A percentile compares a stretch with the other conserved stretches of the same genome.
These are phyloP conservation scores for Suillus lakei DNA, from an alignment of 768 basidiomycete species.

Conservation along the genomic window DNA sequence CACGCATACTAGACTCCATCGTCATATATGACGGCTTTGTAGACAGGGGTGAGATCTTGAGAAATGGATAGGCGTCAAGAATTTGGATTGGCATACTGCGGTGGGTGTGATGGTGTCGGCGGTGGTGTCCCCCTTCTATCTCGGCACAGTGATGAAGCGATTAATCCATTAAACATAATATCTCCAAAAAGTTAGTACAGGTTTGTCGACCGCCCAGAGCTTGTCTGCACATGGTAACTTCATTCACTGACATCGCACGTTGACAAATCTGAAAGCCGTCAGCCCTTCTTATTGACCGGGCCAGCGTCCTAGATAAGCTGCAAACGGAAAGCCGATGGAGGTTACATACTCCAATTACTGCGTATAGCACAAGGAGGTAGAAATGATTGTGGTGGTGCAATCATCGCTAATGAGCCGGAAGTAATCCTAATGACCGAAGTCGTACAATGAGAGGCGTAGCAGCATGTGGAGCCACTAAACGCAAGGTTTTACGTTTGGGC, in stretches of 20 bases:
- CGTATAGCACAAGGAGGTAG: neutral
- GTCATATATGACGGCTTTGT: neutral
- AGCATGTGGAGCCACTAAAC: neutral
- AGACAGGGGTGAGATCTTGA: neutral
- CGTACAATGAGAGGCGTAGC: neutral
- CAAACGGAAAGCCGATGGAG: neutral
- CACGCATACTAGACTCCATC: neutral
- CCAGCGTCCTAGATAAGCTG: neutral
- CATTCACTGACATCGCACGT: neutral
- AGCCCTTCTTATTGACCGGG: neutral
- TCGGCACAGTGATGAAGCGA: neutral
- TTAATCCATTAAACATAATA: constrained; percentile 1
- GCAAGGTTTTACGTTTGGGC: neutral
- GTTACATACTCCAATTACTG: neutral
- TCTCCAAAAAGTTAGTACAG: neutral
- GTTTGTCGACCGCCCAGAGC: neutral
- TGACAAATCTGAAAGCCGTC: neutral
- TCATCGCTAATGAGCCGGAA: neutral
- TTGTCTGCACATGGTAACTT: neutral
- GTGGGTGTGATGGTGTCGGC: neutral
- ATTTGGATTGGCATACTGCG: neutral
- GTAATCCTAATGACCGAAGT: neutral
- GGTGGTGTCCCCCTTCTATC: neutral
- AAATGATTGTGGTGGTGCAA: neutral
- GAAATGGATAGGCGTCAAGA: neutral